These are phyloP conservation scores for Ogataea degrootiae DNA, from an alignment of 805 yeast genomes.

Conservation along the genomic window DNA sequence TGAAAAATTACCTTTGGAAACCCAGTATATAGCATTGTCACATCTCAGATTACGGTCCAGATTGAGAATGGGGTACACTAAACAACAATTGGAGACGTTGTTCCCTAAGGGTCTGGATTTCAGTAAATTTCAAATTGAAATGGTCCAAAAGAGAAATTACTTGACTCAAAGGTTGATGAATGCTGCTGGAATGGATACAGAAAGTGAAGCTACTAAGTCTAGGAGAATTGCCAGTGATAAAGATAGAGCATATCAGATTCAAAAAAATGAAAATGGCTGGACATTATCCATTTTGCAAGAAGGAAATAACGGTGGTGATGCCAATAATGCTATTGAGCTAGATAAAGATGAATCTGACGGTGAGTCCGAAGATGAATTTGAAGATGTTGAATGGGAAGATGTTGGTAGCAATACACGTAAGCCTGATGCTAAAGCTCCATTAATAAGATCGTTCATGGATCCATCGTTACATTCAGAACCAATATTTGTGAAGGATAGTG, in stretches of 20 bases:
- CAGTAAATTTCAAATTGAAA: constrained; percentile 85
- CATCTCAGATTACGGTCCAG: constrained; percentile 80
- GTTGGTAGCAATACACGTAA: constrained; percentile 28
- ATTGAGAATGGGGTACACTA: constrained; percentile 90
- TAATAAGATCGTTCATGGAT: constrained; percentile 14
- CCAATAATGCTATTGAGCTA: constrained; percentile 44
- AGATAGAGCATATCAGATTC: constrained; percentile 68
- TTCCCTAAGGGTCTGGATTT: constrained; percentile 88
- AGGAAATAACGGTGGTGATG: constrained; percentile 36
- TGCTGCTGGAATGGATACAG: constrained; percentile 72
- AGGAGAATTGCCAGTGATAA: constrained; percentile 80
- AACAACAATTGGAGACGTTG: constrained; percentile 75
- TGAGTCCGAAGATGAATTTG: constrained; percentile 30
- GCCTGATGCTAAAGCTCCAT: neutral
- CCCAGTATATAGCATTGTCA: constrained; percentile 84
- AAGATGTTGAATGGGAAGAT: constrained; percentile 68
- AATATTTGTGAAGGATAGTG: constrained; percentile 9
- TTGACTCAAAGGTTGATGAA: constrained; percentile 85
- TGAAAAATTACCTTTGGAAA: constrained; percentile 66
- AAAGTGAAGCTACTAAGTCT: constrained; percentile 31
- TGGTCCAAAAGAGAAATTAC: constrained; percentile 88
- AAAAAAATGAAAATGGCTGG: constrained; percentile 81
- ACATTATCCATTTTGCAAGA: constrained; percentile 51
- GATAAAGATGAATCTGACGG: constrained; percentile 28
- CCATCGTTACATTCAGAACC: constrained; percentile 14